These are phyloP conservation scores for Malassezia obtusa DNA, from an alignment of 1,284 basidiomycete genomes.

Conservation along the genomic window DNA sequence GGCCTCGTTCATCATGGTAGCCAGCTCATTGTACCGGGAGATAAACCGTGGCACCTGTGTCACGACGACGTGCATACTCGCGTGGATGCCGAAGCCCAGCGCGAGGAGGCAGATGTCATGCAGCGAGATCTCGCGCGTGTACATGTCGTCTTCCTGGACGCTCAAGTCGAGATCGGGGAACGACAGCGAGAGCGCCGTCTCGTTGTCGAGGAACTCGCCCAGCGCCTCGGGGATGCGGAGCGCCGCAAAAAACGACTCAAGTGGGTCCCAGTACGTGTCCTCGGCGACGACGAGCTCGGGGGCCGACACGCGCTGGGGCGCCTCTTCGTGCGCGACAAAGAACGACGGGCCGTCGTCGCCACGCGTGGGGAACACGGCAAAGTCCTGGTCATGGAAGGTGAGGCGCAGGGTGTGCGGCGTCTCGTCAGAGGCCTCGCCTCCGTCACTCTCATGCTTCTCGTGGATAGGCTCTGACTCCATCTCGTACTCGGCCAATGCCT, in stretches of 20 bases:
- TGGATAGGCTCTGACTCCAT: neutral
- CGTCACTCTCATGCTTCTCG: neutral
- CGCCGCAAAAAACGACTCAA: constrained; percentile 33
- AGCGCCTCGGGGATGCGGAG: constrained; percentile 34
- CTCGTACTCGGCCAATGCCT: neutral
- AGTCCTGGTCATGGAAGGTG: constrained; percentile 41
- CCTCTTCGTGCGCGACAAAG: constrained; percentile 1
- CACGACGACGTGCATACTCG: constrained; percentile 32
- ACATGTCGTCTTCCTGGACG: constrained; percentile 38
- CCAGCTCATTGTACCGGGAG: constrained; percentile 38
- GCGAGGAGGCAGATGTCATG: constrained; percentile 38
- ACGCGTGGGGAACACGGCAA: constrained; percentile 25
- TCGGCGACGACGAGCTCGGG: constrained; percentile 23
- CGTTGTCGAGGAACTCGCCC: constrained; percentile 45
- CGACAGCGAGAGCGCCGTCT: constrained; percentile 28
- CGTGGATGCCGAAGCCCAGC: constrained; percentile 24
- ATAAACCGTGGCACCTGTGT: constrained; percentile 36
- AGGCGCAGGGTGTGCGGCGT: constrained; percentile 22
- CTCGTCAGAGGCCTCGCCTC: neutral
- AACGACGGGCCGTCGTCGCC: constrained; percentile 1
- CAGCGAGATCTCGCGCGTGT: constrained; percentile 37
- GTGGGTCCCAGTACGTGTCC: constrained; percentile 33
- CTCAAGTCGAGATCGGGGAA: constrained; percentile 36
- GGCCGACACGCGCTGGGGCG: constrained; percentile 22
- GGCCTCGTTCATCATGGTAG: constrained; percentile 27